phyloP scores from a whole-genome alignment of 495 filamentous ascomycete genomes.

The Rhypophila decipiens region DNA sequence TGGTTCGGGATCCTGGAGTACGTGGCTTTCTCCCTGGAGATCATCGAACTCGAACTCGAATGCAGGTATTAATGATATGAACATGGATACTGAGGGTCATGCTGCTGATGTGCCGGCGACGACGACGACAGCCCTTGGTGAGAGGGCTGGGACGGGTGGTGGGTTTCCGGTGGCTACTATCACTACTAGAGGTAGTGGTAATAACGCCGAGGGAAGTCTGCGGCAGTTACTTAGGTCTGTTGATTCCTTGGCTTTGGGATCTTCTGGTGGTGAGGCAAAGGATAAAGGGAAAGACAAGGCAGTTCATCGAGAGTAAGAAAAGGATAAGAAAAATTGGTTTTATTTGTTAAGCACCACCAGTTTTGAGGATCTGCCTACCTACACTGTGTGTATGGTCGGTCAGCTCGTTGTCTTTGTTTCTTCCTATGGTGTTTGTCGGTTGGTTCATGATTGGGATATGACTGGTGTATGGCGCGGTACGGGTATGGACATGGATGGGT shows the following conservation, averaged over 20 bases:
- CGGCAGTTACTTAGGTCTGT: not conserved
- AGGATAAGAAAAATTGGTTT: not conserved
- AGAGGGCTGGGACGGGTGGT: not conserved
- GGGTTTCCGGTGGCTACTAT: not conserved
- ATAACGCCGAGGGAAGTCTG: not conserved
- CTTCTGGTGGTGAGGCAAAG: slow-evolving; percentile 18
- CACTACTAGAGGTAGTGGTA: not conserved
- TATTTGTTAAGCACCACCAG: no score
- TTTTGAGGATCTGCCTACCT: no score
- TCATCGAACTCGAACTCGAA: slow-evolving; percentile 5
- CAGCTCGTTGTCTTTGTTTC: no score
- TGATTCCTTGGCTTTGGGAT: slow-evolving; percentile 25
- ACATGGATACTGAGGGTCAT: no score
- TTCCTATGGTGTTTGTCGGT: not conserved
- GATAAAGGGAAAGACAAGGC: not conserved
- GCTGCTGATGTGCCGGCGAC: no score
- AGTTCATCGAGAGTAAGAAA: not conserved
- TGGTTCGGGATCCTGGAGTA: no score
- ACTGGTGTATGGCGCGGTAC: no score
- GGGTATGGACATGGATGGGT: no score
- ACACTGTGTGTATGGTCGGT: no score
- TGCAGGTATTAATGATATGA: not conserved
- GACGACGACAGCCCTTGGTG: not conserved
- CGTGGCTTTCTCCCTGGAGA: not conserved
- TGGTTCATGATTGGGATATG: not conserved